Base-by-base conservation (phyloP, 805 yeast species). In the Yarrowia sp. region DNA sequence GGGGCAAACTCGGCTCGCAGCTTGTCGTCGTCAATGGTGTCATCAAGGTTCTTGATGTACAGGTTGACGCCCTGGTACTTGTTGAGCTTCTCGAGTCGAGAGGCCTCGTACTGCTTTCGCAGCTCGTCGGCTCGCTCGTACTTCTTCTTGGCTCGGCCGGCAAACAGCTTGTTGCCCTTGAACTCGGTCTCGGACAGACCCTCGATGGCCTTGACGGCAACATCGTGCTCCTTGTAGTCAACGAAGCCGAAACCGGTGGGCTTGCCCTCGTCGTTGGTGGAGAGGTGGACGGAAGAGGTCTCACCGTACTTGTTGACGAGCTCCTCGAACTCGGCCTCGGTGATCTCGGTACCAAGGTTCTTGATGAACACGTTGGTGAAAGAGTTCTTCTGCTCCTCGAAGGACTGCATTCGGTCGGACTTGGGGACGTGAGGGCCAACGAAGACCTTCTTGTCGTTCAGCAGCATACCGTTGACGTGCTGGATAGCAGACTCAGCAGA, bases 71-170 rank as follows among this genome's bases (percentile, higher is more conserved):
- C 98, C 85, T 93, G 98, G 86, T 90, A 92, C 84, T 94, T 93
- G 78, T 89, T 87, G 79, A 91, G 83, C 82, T 91, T 91, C 84
- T 95, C 98, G 80, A 90, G 85, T 80, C 97, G 89, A 75, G 90
- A 89, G 75, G 90, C 87, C 83, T 95, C 98, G 84, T 91, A 89
- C 84, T 92, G 97, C 83, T 89, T 89, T 85, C 90, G 92, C 82
- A 95, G 90, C 83, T 92, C 97, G 84, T 92, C 97, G 78, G 89
- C 82, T 86, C 99, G 93, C 87, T 95, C 99, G 82, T 90, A 86
- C 87, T 92, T 94, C 92, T 92, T 94, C 86, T 95, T 99, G 75
- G 99, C 99, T 83, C 99, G 92, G 77, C 98, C 97, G 77, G 94
- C 99, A 81, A 88, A 95, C 73, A 95, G 82, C 81, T 84, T 86